A percentile compares a stretch with the other conserved stretches of the same genome.
phyloP scores from a whole-genome alignment of 345 rosid genomes.

The Corchorus capsularis region DNA sequence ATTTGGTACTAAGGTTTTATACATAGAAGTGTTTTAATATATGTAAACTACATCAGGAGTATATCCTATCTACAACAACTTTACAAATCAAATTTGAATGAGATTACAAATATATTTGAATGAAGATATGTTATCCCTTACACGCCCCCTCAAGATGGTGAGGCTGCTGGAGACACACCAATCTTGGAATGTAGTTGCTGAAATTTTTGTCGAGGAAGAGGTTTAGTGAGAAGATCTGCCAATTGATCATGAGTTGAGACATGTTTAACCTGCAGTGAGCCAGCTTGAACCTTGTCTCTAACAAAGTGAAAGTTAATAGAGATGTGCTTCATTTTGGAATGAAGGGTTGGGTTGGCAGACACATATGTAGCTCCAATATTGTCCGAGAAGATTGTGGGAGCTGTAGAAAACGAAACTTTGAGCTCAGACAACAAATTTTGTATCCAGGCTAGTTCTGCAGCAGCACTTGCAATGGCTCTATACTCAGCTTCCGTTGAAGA shows the following conservation, averaged over 20 bases:
- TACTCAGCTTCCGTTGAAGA: neutral
- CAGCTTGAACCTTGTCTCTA: no score
- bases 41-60: no score
- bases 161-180: neutral
- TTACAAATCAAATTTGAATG: neutral
- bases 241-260: neutral
- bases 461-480: neutral
- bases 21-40: no score
- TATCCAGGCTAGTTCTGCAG: neutral
- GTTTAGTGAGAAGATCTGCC: no score
- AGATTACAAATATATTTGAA: no score
- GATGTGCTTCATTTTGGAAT: no score
- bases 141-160: neutral
- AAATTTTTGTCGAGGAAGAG: neutral
- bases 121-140: neutral
- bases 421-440: neutral
- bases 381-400: neutral
- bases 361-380: neutral
- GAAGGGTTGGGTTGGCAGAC: no score
- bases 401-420: neutral
- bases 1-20: no score
- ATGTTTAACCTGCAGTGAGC: neutral
- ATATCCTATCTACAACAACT: no score
- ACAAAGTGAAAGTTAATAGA: no score
- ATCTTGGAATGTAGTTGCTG: neutral